Evolutionary conservation across 352 stramenopile species (phyloP), one percentile per base, ranked within the genome.

Genomic region (Phytopythium chamaehyphon): DNA sequence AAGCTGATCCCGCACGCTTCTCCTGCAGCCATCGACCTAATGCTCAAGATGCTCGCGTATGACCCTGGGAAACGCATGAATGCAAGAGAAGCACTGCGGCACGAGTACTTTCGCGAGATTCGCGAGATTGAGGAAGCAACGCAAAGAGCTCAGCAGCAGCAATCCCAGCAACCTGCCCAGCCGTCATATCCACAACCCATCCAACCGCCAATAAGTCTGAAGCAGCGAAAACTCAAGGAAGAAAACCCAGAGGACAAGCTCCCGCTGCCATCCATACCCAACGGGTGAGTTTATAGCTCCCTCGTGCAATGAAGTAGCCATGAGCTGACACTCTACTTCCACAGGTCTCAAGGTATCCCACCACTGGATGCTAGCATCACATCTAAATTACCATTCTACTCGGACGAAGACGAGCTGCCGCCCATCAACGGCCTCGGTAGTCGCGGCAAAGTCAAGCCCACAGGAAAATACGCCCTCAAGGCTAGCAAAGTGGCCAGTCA

Each of bases 1-100:
- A 90, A 98, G 61, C 69, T 98, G 10, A 82, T 98, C 22, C 88
- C 90, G 11, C 87, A 97, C 59, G 83, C 81, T 22, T 83, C 82
- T n/a, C 21, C 79, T 11, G 73, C 88, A n/a, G 86, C 82, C 23
- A 77, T 97, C 39, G 91, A 98, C 35, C 67, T 97, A 2, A 91
- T 90, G 67, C 64, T 76, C 48, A 89, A 93, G 58, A 89, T 97
- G 74, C 67, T 96, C 33, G 66, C 76, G 23, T 97, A 97, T 57
- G 88, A 97, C 54, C 88, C 86, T 6, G 86, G 71, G 51, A 94
- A 96, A 46, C 80, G 90, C 19, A 84, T 94, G 57, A 96, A 89
- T 40, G 88, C 90, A n/a, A 53, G 87, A 16, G 80, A 97, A 44
- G 89, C 87, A n/a, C 65, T 97, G 55, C 65, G 84, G 21, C 90